Base-by-base conservation (phyloP, 139 green algal species). In the Micractinium conductrix region DNA sequence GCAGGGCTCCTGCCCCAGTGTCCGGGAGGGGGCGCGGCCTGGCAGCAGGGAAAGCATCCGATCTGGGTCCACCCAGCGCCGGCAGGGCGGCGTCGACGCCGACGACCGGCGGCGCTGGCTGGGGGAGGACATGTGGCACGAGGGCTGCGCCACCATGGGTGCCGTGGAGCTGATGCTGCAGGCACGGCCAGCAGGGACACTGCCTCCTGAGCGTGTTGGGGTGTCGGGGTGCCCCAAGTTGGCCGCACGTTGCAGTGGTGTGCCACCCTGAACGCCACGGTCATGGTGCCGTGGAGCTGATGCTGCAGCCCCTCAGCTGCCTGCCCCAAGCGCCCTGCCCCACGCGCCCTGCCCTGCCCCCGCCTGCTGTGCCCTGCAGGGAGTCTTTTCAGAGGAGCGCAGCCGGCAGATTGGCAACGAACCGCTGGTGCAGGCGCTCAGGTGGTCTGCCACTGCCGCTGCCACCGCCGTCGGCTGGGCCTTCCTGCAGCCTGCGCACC, bases 291-390 rank as follows among this genome's bases (percentile, higher is more conserved):
- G 63, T 42, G 8, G 81, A 86, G 40, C 70, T 86, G 16, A 28
- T 62, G 38, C 81, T 86, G 50, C 81, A 86, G 81, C 70, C 45
- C 24, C 60, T n/a, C n/a, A n/a, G n/a, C n/a, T n/a, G n/a, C n/a
- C n/a, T n/a, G n/a, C n/a, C n/a, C n/a, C n/a, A n/a, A n/a, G n/a
- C n/a, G n/a, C n/a, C n/a, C n/a, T n/a, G n/a, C n/a, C n/a, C n/a
- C n/a, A 48, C 53, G 10, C 26, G 53, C 48, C 16, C 12, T 58
- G 48, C 48, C 48, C 10, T 58, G 48, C 48, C 16, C 12, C 16
- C 10, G 12, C 48, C 10, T 58, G 48, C 48, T 58, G 48, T 58
- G 48, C 48, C 48, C 12, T 58, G 19, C 81, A 86, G 81, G 70
- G 24, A 2, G 70, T 62, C 19, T 86, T 50, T 70, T 53, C 42